phyloP scores from a whole-genome alignment of 2,329 filamentous ascomycete species.

The Fusarium musae region DNA sequence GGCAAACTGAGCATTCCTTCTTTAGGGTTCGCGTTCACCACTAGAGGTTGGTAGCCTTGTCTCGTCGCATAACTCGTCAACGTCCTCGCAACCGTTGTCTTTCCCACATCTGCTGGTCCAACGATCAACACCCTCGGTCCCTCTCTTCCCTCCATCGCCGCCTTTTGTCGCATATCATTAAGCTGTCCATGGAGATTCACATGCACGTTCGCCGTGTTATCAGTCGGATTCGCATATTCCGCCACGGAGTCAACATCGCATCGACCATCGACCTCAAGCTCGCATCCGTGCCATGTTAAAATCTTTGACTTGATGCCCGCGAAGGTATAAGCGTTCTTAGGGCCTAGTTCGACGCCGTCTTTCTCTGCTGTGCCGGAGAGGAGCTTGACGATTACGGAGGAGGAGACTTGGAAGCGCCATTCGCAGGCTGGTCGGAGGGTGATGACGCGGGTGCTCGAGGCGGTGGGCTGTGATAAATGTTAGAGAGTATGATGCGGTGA shows the following conservation, averaged over 20 bases:
- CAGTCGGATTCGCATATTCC: conserved; percentile 74
- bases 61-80: conserved; percentile 83
- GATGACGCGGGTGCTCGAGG: conserved; percentile 58
- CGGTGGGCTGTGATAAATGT: conserved; percentile 48
- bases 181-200: conserved; percentile 91
- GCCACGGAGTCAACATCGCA: conserved; percentile 66
- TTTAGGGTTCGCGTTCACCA: conserved; percentile 85
- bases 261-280: conserved; percentile 77
- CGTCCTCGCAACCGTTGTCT: conserved; percentile 82
- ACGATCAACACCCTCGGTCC: conserved; percentile 88
- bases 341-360: conserved; percentile 92
- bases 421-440: conserved; percentile 73
- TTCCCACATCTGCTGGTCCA: conserved; percentile 81
- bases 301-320: conserved; percentile 86
- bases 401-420: conserved; percentile 81
- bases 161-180: conserved; percentile 74
- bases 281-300: conserved; percentile 91
- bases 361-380: conserved; percentile 87
- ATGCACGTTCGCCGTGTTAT: conserved; percentile 83
- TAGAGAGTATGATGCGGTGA: background rate
- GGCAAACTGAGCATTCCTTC: conserved; percentile 83
- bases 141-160: conserved; percentile 58
- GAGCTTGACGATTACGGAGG: conserved; percentile 66
- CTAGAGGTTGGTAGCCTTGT: conserved; percentile 77
- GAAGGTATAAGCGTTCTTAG: conserved; percentile 83